Percentiles rank a stretch among this genome's conserved stretches.
Evolutionary conservation across 768 basidiomycete species (phyloP).

Genomic region (Kwoniella bestiolae): DNA sequence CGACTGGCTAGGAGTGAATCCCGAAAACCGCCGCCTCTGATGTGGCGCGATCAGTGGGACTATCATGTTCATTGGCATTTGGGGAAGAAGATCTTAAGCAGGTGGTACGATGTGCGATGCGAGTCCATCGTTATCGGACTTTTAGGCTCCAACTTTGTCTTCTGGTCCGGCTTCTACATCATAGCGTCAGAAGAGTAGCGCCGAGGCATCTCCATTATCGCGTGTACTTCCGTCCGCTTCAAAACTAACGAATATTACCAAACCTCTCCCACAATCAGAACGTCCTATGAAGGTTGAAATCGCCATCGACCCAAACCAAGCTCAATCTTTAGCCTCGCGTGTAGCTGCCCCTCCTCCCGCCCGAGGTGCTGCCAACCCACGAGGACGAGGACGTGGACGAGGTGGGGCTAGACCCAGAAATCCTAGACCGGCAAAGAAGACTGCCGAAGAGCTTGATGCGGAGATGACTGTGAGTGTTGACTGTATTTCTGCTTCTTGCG

Average conservation of each 20-base stretch:
- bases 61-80: not conserved
- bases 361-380: conserved; percentile 53
- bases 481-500: not conserved
- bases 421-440: conserved; percentile 63
- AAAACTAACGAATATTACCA: not conserved
- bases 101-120: no score
- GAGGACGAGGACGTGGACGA: conserved; percentile 54
- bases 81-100: no score
- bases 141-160: no score
- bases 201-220: not conserved
- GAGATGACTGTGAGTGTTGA: conserved; percentile 84
- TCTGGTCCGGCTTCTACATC: no score
- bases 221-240: not conserved
- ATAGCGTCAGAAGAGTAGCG: not conserved
- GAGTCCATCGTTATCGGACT: no score
- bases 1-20: no score
- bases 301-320: conserved; percentile 78
- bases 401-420: conserved; percentile 54
- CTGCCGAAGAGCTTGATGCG: conserved; percentile 88
- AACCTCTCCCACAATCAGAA: conserved; percentile 62
- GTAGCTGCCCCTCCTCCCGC: conserved; percentile 65
- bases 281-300: conserved; percentile 99
- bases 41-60: no score
- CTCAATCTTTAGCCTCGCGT: conserved; percentile 75
- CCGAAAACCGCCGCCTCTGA: no score